These are phyloP conservation scores for Ammopiptanthus mongolicus DNA, from an alignment of 306 rosid species.

Conservation along the genomic window DNA sequence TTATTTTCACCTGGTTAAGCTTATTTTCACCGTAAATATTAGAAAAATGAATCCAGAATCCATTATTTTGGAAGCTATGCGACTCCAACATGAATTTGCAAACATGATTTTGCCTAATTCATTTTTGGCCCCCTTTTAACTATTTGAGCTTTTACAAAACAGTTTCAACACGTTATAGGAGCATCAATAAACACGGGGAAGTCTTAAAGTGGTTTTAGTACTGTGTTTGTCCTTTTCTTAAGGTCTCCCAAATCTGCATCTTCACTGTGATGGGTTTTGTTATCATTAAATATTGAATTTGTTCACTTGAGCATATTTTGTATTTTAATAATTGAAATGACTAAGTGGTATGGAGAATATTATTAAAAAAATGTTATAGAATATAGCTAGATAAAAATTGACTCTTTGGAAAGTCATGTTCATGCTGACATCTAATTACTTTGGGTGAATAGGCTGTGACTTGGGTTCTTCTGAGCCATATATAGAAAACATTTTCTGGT, in stretches of 20 bases:
- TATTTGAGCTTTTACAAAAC: neutral
- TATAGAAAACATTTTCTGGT: slow-evolving; percentile 29
- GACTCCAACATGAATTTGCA: no score
- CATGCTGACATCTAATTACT: neutral
- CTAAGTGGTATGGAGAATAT: neutral
- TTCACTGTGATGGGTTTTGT: slow-evolving; percentile 6
- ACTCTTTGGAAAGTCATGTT: neutral
- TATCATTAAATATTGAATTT: neutral
- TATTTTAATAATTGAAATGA: neutral
- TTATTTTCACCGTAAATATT: no score
- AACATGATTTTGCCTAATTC: no score
- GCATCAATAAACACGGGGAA: neutral
- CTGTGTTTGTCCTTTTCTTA: neutral
- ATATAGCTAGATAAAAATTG: neutral
- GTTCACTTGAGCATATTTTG: neutral
- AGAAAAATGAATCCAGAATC: no score
- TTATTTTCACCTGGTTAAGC: no score
- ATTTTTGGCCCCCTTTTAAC: neutral
- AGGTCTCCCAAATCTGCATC: neutral
- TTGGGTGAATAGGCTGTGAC: slow-evolving; percentile 19
- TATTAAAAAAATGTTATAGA: neutral
- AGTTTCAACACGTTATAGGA: slow-evolving; percentile 11
- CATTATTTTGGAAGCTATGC: no score
- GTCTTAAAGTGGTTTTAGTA: slow-evolving; percentile 11
- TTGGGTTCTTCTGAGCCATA: slow-evolving; percentile 31